Base-by-base conservation (phyloP, 2,329 filamentous ascomycete genomes). In the Ceratocystis variospora region DNA sequence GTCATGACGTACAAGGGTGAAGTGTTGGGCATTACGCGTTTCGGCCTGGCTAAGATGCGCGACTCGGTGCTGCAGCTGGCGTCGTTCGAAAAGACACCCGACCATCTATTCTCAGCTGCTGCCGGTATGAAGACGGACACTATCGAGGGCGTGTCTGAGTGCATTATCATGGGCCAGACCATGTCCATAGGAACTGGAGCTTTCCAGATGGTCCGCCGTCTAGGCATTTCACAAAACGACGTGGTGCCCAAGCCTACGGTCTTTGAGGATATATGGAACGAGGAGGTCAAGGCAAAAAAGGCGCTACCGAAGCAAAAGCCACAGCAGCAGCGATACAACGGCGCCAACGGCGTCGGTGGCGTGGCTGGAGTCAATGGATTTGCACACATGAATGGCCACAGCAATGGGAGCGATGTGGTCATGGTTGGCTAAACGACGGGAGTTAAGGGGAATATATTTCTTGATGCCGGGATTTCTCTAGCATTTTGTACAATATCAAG, bases 1-100 rank as follows among this genome's bases (percentile, higher is more conserved):
- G 92, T 96, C 65, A 99, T 99, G 94, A 97, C 94, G 0, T 97
- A 93, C 81, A 97, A 96, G 79, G 94, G 94, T 63, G 93, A 97
- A 71, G 89, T 99, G 0, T 82, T 96, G 19, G 94, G 94, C 63
- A 99, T 99, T 74, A 99, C 94, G 1, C 87, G 94, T 41, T 97
- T 97, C 75, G 94, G 94, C 63, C 81, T 99, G 31, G 89, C 91
- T 67, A 99, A 97, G 80, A 97, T 96, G 88, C 83, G 94, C 63
- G 94, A 99, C 75, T 89, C 85, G 17, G 94, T 97, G 10, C 79
- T 99, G 66, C 94, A 99, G 76, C 82, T 99, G 12, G 94, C 94
- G 0, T 93, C 88, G 19, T 99, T 99, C 73, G 94, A 99, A 77
- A 97, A 97, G 83, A 99, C 94, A 61, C 91, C 94, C 0, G 94